Percentiles rank a stretch among this genome's conserved stretches.
Evolutionary conservation across 345 rosid species (phyloP).

Genomic region (Eucalyptus victrix): DNA sequence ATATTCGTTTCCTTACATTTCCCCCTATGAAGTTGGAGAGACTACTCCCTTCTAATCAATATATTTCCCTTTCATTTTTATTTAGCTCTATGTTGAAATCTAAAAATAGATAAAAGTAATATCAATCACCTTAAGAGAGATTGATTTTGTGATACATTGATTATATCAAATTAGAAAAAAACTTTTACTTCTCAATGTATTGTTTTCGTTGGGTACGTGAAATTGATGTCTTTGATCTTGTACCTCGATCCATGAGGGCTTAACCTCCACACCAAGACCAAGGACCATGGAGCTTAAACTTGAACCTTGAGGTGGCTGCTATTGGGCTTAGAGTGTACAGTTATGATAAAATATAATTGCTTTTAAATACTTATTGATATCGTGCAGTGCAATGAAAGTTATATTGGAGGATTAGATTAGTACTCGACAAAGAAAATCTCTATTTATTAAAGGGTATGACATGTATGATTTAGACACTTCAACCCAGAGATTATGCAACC

Average conservation of each 20-base stretch:
- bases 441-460: neutral
- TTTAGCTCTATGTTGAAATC: neutral
- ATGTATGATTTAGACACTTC: neutral
- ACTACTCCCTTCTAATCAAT: accelerated
- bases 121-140: neutral
- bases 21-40: neutral
- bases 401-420: neutral
- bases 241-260: neutral
- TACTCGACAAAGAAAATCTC: neutral
- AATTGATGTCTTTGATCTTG: neutral
- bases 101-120: neutral
- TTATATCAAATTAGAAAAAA: neutral
- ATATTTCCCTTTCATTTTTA: neutral
- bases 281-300: neutral
- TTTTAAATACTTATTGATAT: neutral
- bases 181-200: neutral
- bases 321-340: neutral
- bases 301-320: neutral
- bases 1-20: neutral
- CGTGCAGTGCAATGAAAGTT: neutral
- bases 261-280: neutral
- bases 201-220: accelerated
- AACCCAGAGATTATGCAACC: neutral
- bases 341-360: no score
- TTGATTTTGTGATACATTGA: neutral